These are phyloP conservation scores for Ascosphaera apis DNA, from an alignment of 2,329 filamentous ascomycete genomes.

Conservation along the genomic window DNA sequence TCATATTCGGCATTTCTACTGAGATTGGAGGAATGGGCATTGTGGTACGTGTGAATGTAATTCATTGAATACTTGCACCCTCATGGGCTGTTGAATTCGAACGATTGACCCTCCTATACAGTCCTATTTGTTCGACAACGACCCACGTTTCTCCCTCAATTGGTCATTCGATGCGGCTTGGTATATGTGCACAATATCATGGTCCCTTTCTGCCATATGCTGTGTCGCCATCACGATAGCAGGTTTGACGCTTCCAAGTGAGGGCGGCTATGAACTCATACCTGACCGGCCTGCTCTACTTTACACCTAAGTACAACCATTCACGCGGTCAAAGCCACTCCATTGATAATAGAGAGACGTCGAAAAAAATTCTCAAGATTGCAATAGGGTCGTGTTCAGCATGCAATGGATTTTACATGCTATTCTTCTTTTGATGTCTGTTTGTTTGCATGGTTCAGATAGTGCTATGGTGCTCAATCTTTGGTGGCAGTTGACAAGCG, in stretches of 20 bases:
- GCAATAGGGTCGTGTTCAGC: too few species aligned
- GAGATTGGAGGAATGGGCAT: slow-evolving; percentile 60
- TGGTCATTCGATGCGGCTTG: slow-evolving; percentile 65
- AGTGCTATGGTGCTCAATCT: too few species aligned
- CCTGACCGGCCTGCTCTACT: slow-evolving; percentile 16
- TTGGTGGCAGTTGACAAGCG: too few species aligned
- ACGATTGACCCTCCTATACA: slow-evolving; percentile 15
- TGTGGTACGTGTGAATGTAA: slow-evolving; percentile 42
- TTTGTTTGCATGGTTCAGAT: too few species aligned
- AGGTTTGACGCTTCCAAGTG: slow-evolving; percentile 47
- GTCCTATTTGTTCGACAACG: slow-evolving; percentile 65
- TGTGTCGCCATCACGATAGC: slow-evolving; percentile 38
- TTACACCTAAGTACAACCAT: not conserved
- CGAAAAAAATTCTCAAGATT: too few species aligned
- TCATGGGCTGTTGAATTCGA: not conserved
- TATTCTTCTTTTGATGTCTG: too few species aligned
- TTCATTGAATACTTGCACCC: not conserved
- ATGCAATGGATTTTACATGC: too few species aligned
- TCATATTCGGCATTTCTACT: slow-evolving; percentile 41
- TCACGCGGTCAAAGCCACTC: too few species aligned
- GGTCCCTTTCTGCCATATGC: slow-evolving; percentile 30
- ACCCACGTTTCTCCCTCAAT: slow-evolving; percentile 60
- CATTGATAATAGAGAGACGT: too few species aligned
- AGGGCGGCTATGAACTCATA: slow-evolving; percentile 71
- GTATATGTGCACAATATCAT: slow-evolving; percentile 44